A percentile compares a stretch with the other conserved stretches of the same genome.
These are phyloP conservation scores for Sphaerosporella brunnea DNA, from an alignment of 495 filamentous ascomycete genomes.

Conservation along the genomic window DNA sequence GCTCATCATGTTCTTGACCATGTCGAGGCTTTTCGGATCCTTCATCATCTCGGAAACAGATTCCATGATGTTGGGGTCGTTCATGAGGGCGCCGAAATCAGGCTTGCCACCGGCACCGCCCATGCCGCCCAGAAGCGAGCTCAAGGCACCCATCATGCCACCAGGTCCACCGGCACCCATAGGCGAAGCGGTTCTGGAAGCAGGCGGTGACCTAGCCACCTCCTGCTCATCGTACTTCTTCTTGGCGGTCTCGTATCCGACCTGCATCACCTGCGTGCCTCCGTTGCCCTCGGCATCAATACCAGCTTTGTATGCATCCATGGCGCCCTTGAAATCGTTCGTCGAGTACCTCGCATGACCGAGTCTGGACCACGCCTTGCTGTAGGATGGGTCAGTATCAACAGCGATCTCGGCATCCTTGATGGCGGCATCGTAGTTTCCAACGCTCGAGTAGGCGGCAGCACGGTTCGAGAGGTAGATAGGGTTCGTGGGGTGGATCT, in stretches of 20 bases:
- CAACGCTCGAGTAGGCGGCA: constrained; percentile 63
- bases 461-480: constrained; percentile 97
- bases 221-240: constrained; percentile 59
- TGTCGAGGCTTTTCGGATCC: too few relatives aligned
- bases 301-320: constrained; percentile 87
- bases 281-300: constrained; percentile 90
- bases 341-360: constrained; percentile 79
- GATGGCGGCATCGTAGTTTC: constrained; percentile 64
- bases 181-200: too few relatives aligned
- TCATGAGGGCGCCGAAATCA: too few relatives aligned
- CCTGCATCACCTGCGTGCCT: constrained; percentile 79
- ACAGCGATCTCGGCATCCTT: constrained; percentile 79
- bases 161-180: too few relatives aligned
- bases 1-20: constrained; percentile 81
- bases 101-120: too few relatives aligned
- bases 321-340: constrained; percentile 71
- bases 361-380: constrained; percentile 86
- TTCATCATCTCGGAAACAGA: too few relatives aligned
- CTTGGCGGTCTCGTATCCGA: constrained; percentile 81
- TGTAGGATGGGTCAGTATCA: constrained; percentile 73
- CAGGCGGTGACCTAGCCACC: too few relatives aligned
- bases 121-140: too few relatives aligned
- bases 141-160: too few relatives aligned
- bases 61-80: too few relatives aligned
- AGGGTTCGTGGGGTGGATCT: constrained; percentile 64